Evolutionary conservation across 768 basidiomycete genomes (phyloP), one percentile per base, ranked within the genome.

Genomic region (Amanita brunnescens): DNA sequence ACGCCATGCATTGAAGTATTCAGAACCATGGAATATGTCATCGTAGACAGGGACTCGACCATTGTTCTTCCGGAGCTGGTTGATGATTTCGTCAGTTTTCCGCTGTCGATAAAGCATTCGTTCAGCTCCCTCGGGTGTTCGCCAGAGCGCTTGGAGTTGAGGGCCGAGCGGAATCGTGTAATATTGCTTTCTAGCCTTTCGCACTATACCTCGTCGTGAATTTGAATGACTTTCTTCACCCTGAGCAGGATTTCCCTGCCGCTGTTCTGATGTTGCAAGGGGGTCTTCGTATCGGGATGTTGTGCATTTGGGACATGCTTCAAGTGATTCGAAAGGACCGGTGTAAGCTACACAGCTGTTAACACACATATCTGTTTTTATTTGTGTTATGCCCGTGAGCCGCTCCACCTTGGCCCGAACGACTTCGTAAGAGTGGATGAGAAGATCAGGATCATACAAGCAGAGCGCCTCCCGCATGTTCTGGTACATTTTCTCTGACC

Each of bases 281-380:
- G 38, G 18, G 23, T 37, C 35, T 18, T 37, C 34, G 14, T 49
- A 49, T 8, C 34, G 47, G 5, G 47, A 5, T 24, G 23, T 21
- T n/a, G 6, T 21, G 20, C 47, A 49, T 5, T 20, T 10, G 8
- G 47, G 8, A 23, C 47, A 49, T 5, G 29, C 30, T 33, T 33
- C 6, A 18, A 45, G 29, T 7, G 30, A 24, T 2, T 13, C 41
- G 16, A 51, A 51, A 10, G 49, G 49, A 0, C 49, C 49, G 2
- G 49, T 44, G 14, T 34, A 51, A 20, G 49, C 49, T 23, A 42
- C 6, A 26, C 49, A 51, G 18, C 40, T 51, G 10, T 51, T 42
- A 14, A 23, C 14, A 21, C 49, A 51, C 49, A 51, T 51, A n/a
- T 51, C 49, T 6, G 21, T 51, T n/a, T n/a, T n/a, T n/a, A n/a